A percentile compares a stretch with the other conserved stretches of the same genome.
These are phyloP conservation scores for Aphanomyces euteiches DNA, from an alignment of 352 stramenopile genomes.

Conservation along the genomic window DNA sequence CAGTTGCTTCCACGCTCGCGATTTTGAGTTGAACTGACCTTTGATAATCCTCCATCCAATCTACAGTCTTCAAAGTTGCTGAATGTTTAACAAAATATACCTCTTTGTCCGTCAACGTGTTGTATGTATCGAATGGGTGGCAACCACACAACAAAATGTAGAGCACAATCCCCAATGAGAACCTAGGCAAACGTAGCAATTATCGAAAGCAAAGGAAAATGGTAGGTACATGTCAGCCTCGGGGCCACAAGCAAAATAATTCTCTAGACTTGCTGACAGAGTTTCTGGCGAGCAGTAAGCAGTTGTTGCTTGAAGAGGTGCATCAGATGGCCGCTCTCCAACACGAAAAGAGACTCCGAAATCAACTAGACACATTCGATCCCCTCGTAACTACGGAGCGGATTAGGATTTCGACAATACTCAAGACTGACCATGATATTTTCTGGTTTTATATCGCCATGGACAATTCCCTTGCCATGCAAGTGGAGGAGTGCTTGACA, in stretches of 20 bases:
- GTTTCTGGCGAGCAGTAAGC: slow-evolving; percentile 75
- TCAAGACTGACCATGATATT: slow-evolving; percentile 53
- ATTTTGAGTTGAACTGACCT: slow-evolving; percentile 69
- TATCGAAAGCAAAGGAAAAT: slow-evolving; percentile 1
- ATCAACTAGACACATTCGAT: slow-evolving; percentile 79
- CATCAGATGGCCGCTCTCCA: slow-evolving; percentile 66
- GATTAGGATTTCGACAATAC: background rate
- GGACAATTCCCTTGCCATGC: slow-evolving; percentile 82
- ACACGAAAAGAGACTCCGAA: slow-evolving; percentile 81
- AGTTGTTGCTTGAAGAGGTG: slow-evolving; percentile 67
- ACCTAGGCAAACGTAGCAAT: slow-evolving; percentile 38
- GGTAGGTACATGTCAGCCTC: slow-evolving; percentile 20
- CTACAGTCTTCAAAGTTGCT: slow-evolving; percentile 30
- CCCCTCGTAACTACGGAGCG: slow-evolving; percentile 41
- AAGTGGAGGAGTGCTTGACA: slow-evolving; percentile 80
- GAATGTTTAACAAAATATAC: slow-evolving; percentile 30
- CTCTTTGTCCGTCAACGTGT: slow-evolving; percentile 81
- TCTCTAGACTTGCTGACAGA: slow-evolving; percentile 30
- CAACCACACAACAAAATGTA: slow-evolving; percentile 84
- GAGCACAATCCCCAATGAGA: slow-evolving; percentile 73
- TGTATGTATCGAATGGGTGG: slow-evolving; percentile 82
- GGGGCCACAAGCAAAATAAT: slow-evolving; percentile 2
- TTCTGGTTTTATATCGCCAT: slow-evolving; percentile 87
- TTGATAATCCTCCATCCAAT: slow-evolving; percentile 77
- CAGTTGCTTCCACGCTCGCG: slow-evolving; percentile 66